A percentile compares a stretch with the other conserved stretches of the same genome.
Evolutionary conservation across 495 filamentous ascomycete genomes (phyloP).

Genomic region (Daldinia loculata): DNA sequence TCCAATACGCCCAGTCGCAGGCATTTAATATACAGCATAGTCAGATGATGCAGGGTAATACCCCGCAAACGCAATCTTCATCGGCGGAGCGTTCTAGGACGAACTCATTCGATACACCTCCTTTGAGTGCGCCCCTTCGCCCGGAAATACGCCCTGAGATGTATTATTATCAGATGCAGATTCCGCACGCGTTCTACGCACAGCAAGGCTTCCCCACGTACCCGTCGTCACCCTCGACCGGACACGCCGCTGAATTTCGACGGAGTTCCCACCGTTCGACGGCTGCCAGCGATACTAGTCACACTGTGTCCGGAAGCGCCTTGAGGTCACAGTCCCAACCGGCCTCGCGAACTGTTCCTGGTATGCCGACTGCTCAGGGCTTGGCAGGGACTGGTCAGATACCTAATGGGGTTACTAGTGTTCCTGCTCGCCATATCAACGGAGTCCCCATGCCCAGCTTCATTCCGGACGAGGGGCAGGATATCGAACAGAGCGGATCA

Average conservation of each 20-base stretch:
- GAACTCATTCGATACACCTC: slow-evolving; percentile 62
- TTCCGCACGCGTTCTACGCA: slow-evolving; percentile 45
- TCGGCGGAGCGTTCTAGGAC: slow-evolving; percentile 59
- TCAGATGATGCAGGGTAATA: slow-evolving; percentile 54
- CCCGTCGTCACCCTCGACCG: slow-evolving; percentile 57
- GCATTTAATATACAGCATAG: slow-evolving; percentile 54
- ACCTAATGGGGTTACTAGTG: slow-evolving; percentile 43
- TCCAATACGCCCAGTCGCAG: slow-evolving; percentile 59
- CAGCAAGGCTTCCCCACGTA: slow-evolving; percentile 52
- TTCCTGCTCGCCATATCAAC: slow-evolving; percentile 52
- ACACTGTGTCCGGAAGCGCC: slow-evolving; percentile 51
- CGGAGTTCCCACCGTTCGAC: slow-evolving; percentile 60
- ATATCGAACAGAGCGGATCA: slow-evolving; percentile 46
- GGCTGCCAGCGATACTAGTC: slow-evolving; percentile 50
- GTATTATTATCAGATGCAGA: slow-evolving; percentile 52
- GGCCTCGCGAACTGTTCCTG: slow-evolving; percentile 53
- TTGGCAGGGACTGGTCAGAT: slow-evolving; percentile 42
- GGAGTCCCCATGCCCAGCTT: slow-evolving; percentile 58
- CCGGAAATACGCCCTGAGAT: slow-evolving; percentile 53
- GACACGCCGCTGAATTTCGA: slow-evolving; percentile 55
- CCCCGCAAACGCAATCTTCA: slow-evolving; percentile 51
- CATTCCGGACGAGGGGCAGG: slow-evolving; percentile 57
- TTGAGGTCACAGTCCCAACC: slow-evolving; percentile 67
- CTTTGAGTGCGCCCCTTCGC: slow-evolving; percentile 59
- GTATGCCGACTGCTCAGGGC: slow-evolving; percentile 26